Evolutionary conservation across 1,284 basidiomycete species (phyloP).

Genomic region (Sanghuangporus baumii): DNA sequence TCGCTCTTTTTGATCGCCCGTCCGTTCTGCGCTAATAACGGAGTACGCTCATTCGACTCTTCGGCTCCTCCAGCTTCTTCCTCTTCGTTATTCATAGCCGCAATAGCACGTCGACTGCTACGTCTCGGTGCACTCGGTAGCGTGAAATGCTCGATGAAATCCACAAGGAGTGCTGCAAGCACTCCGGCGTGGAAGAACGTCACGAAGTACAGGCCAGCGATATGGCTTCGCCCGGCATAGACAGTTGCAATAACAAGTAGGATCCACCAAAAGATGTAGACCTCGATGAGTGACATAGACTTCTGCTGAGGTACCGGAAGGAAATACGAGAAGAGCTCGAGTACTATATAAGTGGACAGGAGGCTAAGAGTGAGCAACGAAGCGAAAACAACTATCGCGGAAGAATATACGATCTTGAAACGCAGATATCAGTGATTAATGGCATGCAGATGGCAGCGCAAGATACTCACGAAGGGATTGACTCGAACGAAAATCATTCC

Average conservation of each 20-base stretch:
- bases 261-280: slow-evolving; percentile 32
- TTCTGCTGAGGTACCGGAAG: slow-evolving; percentile 30
- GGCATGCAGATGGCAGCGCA: neutral
- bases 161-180: slow-evolving; percentile 43
- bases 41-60: slow-evolving; percentile 43
- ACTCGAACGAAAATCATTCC: slow-evolving; percentile 43
- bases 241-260: slow-evolving; percentile 29
- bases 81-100: slow-evolving; percentile 18
- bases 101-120: slow-evolving; percentile 10
- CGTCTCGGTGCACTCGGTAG: slow-evolving; percentile 20
- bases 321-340: slow-evolving; percentile 29
- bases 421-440: neutral
- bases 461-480: slow-evolving; percentile 61
- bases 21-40: slow-evolving; percentile 36
- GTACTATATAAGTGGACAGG: slow-evolving; percentile 37
- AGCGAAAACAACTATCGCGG: slow-evolving; percentile 44
- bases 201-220: slow-evolving; percentile 32
- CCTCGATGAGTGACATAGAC: slow-evolving; percentile 24
- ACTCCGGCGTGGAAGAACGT: slow-evolving; percentile 49
- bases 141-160: slow-evolving; percentile 33
- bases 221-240: slow-evolving; percentile 20
- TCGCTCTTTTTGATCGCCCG: slow-evolving; percentile 22
- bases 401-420: slow-evolving; percentile 55
- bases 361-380: slow-evolving; percentile 47
- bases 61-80: slow-evolving; percentile 27